Conservation (phyloP, 495 filamentous ascomycete species). For the Aspergillus sclerotioniger region DNA sequence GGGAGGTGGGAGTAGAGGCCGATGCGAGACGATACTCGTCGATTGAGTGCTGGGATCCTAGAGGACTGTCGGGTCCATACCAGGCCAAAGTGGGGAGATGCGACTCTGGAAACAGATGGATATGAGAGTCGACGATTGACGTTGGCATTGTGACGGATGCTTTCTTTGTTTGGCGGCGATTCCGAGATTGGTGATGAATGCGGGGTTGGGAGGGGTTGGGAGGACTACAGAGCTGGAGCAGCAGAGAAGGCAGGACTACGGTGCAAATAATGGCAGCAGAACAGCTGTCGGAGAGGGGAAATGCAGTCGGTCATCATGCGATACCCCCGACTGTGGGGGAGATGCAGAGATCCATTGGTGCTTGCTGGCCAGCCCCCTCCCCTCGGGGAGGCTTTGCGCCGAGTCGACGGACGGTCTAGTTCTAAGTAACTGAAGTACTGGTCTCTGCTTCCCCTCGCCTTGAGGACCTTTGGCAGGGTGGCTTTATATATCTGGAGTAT, state of each 20-base stretch:
- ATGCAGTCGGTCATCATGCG: neutral
- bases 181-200: neutral
- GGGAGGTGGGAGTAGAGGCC: conserved; percentile 12
- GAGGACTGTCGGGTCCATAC: conserved; percentile 53
- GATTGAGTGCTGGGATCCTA: conserved; percentile 61
- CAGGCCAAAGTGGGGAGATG: conserved; percentile 64
- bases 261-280: too few species aligned
- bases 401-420: too few species aligned
- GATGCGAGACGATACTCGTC: conserved; percentile 51
- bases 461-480: too few species aligned
- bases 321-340: neutral
- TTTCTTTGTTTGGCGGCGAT: neutral
- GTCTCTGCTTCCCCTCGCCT: too few species aligned
- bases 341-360: neutral
- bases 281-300: too few species aligned
- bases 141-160: conserved; percentile 23
- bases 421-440: too few species aligned
- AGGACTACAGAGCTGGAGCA: too few species aligned
- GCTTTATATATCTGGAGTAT: too few species aligned
- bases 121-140: conserved; percentile 76
- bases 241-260: too few species aligned
- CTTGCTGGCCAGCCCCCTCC: neutral
- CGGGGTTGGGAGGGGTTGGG: neutral
- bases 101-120: conserved; percentile 74
- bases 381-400: neutral